Evolutionary conservation across 108 stramenopile species (phyloP), one percentile per base, ranked within the genome.

Genomic region (Nannochloropsis granulata): DNA sequence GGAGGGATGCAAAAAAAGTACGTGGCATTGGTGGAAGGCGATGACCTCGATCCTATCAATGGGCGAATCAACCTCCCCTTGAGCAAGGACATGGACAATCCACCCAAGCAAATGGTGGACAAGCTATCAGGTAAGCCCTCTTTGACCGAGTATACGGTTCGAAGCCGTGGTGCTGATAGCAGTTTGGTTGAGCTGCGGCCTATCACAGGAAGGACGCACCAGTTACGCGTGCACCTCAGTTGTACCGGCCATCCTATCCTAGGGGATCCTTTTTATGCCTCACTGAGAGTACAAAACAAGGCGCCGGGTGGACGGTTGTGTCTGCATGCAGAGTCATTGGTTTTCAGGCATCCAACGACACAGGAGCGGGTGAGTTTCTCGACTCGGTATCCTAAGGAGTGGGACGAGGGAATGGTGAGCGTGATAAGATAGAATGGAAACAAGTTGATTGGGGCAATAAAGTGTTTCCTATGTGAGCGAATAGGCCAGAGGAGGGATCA

Each of bases 221-320:
- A 87, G n/a, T 25, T 87, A 81, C 87, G 87, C 21, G 42, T 87
- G n/a, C 87, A 87, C 44, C 82, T 87, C 83, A 43, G 81, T 14
- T 80, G 80, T 21, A 84, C 84, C 13, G 87, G 87, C 12, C 83
- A 84, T 5, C 87, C 87, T 3, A 87, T 87, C 23, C 83, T 87
- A 11, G 87, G 87, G 46, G 87, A 87, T 44, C 81, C 83, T 43
- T 84, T 87, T 24, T 87, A 87, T n/a, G 87, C 83, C 43, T 46
- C 80, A 45, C 43, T 25, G 87, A 81, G 26, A 13, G 84, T 83
- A 24, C 87, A 79, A 5, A 78, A 14, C 14, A 23, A 81, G 71
- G 81, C 84, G 0, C 56, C 71, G 25, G 56, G 56, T n/a, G 56
- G 56, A 71, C 45, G 87, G 12, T 82, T 83, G 42, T 83, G 83